Evolutionary conservation across 2,329 filamentous ascomycete genomes (phyloP).

Genomic region (Exserohilum rostratum): DNA sequence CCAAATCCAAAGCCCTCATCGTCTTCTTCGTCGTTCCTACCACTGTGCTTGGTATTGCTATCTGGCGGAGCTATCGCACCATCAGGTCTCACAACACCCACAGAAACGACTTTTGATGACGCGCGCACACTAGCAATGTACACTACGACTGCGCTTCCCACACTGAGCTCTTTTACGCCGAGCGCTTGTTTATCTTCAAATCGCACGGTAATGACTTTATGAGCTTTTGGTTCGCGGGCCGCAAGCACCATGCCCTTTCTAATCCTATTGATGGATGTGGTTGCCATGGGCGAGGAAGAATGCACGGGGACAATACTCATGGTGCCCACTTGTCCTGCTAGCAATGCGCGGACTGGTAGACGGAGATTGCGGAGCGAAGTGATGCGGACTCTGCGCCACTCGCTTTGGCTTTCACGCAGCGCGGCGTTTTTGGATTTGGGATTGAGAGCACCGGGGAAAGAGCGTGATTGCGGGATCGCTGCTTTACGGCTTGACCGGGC

Average conservation of each 20-base stretch:
- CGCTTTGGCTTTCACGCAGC: conserved; percentile 32
- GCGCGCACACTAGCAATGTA: conserved; percentile 89
- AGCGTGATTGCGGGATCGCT: conserved; percentile 51
- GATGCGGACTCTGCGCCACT: conserved; percentile 81
- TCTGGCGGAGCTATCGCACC: neutral
- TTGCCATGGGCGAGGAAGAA: conserved; percentile 32
- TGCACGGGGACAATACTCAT: conserved; percentile 70
- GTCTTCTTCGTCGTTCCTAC: conserved; percentile 29
- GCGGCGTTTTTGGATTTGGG: conserved; percentile 22
- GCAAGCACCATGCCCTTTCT: conserved; percentile 84
- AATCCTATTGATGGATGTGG: conserved; percentile 49
- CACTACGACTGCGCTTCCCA: conserved; percentile 75
- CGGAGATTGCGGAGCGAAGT: conserved; percentile 88
- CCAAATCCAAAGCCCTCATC: conserved; percentile 58
- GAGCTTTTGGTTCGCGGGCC: conserved; percentile 62
- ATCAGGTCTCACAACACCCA: conserved; percentile 21
- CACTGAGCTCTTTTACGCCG: conserved; percentile 66
- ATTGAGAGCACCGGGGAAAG: conserved; percentile 55
- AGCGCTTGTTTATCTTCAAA: conserved; percentile 63
- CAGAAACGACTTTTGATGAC: conserved; percentile 73
- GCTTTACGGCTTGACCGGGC: conserved; percentile 29
- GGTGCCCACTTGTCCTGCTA: conserved; percentile 85
- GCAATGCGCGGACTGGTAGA: conserved; percentile 76
- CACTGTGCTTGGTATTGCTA: conserved; percentile 12
- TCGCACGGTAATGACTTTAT: conserved; percentile 62